phyloP scores from a whole-genome alignment of 2,329 filamentous ascomycete genomes.

The Scedosporium minutisporum region DNA sequence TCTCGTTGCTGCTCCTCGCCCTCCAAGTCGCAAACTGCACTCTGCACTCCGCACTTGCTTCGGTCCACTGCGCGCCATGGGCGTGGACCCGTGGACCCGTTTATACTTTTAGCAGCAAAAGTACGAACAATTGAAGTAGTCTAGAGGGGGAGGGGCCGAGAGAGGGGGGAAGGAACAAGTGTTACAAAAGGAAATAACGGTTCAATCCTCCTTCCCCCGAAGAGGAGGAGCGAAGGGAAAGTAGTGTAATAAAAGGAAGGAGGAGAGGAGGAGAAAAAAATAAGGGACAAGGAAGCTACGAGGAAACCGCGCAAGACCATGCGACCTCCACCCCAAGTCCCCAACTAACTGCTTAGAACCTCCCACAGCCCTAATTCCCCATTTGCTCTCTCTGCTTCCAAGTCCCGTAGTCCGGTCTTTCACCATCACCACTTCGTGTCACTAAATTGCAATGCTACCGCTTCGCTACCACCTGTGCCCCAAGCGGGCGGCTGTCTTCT shows the following conservation, averaged over 20 bases:
- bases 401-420: not conserved
- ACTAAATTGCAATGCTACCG: not conserved
- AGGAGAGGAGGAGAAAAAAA: not conserved
- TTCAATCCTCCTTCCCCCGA: not conserved
- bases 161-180: not conserved
- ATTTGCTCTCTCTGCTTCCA: not conserved
- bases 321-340: not conserved
- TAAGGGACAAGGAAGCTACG: not conserved
- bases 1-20: not conserved
- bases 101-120: not conserved
- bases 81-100: not conserved
- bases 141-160: not conserved
- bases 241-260: not conserved
- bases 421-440: not conserved
- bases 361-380: slow-evolving; percentile 1
- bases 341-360: not conserved
- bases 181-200: slow-evolving; percentile 1
- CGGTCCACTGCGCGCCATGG: not conserved
- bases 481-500: not conserved
- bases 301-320: slow-evolving; percentile 1
- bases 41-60: not conserved
- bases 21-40: not conserved
- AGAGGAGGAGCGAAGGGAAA: not conserved
- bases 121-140: too few species aligned
- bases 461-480: not conserved